Conservation (phyloP, 805 yeast genomes). For the Pichia deserticola region DNA sequence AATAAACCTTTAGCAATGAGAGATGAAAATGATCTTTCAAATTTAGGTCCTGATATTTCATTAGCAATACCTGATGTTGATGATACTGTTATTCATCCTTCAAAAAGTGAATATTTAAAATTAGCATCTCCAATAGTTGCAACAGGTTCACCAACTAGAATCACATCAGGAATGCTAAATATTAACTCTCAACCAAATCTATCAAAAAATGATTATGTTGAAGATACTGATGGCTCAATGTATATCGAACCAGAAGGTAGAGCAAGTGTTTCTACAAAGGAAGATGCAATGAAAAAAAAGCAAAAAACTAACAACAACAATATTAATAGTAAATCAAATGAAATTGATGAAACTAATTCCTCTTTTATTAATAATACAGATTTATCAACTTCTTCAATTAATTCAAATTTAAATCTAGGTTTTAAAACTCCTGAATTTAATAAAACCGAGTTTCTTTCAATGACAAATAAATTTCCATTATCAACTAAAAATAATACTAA, state of each 20-base stretch:
- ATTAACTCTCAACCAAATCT: slow-evolving; percentile 26
- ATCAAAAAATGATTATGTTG: slow-evolving; percentile 23
- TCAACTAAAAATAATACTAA: not conserved
- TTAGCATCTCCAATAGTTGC: slow-evolving; percentile 27
- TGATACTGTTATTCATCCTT: slow-evolving; percentile 16
- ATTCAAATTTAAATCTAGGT: not conserved
- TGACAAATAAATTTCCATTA: not conserved
- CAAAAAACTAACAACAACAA: not conserved
- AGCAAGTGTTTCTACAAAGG: slow-evolving; percentile 27
- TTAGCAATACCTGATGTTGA: slow-evolving; percentile 11
- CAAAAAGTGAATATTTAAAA: slow-evolving; percentile 19
- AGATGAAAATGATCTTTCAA: not conserved
- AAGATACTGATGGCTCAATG: slow-evolving; percentile 6
- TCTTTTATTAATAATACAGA: slow-evolving; percentile 11
- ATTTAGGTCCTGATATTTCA: slow-evolving; percentile 6
- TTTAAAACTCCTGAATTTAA: not conserved
- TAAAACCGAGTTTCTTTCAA: not conserved
- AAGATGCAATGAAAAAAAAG: slow-evolving; percentile 18
- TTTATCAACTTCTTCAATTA: slow-evolving; percentile 14
- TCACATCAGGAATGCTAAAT: slow-evolving; percentile 31
- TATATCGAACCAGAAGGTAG: slow-evolving; percentile 13
- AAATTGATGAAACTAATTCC: not conserved
- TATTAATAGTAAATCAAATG: no score
- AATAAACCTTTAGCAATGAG: slow-evolving; percentile 8
- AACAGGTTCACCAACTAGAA: slow-evolving; percentile 29